These are phyloP conservation scores for Hanseniaspora pseudoguilliermondii DNA, from an alignment of 805 yeast species.

Conservation along the genomic window DNA sequence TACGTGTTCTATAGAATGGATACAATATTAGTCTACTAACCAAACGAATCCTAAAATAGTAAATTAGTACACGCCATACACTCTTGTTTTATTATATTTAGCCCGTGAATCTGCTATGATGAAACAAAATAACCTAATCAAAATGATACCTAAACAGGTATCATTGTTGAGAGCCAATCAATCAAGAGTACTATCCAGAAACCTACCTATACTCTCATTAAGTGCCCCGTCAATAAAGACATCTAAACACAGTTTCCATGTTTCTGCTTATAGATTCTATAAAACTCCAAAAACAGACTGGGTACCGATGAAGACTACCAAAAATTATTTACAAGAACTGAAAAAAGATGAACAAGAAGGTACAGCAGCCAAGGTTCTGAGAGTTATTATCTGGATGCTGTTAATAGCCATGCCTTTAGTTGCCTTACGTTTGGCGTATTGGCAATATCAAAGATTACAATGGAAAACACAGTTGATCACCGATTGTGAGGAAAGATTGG, in stretches of 20 bases:
- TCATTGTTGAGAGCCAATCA: background rate
- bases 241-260: background rate
- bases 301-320: conserved; percentile 42
- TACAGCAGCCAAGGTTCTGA: conserved; percentile 21
- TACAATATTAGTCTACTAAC: too few relatives aligned
- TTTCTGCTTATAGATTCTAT: background rate
- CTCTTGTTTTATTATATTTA: too few relatives aligned
- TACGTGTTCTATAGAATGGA: too few relatives aligned
- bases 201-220: background rate
- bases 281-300: conserved; percentile 18
- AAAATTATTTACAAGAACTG: conserved; percentile 77
- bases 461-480: conserved; percentile 86
- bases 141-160: background rate
- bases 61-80: too few relatives aligned
- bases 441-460: conserved; percentile 76
- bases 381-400: conserved; percentile 26
- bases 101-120: background rate
- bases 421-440: conserved; percentile 74
- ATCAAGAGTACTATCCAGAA: background rate
- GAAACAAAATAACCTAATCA: background rate
- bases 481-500: conserved; percentile 67
- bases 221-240: background rate
- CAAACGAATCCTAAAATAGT: too few relatives aligned
- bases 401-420: conserved; percentile 69
- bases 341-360: conserved; percentile 28